These are phyloP conservation scores for Cytospora leucostoma DNA, from an alignment of 2,329 filamentous ascomycete species.

Conservation along the genomic window DNA sequence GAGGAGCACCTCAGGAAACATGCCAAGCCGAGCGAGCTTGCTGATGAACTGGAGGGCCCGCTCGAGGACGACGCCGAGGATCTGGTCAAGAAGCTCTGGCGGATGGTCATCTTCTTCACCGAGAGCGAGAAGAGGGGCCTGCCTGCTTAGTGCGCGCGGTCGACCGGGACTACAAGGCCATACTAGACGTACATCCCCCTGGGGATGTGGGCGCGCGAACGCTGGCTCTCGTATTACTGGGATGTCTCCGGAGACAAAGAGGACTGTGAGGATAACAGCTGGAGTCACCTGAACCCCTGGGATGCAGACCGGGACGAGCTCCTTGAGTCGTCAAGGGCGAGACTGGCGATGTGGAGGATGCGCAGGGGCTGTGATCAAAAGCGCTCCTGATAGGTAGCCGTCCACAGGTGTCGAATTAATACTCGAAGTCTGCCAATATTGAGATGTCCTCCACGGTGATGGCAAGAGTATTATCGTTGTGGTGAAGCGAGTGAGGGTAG, in stretches of 20 bases:
- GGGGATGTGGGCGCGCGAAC: background rate
- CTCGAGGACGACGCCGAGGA: slow-evolving; percentile 94
- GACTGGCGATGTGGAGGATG: background rate
- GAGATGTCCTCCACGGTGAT: background rate
- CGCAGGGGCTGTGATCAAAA: background rate
- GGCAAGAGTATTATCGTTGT: background rate
- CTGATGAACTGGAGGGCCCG: slow-evolving; percentile 83
- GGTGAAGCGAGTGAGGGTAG: background rate
- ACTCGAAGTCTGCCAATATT: background rate
- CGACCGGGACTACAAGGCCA: background rate
- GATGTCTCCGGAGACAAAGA: slow-evolving; percentile 5
- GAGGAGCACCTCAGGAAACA: slow-evolving; percentile 81
- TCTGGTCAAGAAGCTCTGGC: slow-evolving; percentile 94
- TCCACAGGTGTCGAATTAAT: background rate
- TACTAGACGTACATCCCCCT: background rate
- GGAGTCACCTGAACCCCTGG: background rate
- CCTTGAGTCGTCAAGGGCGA: background rate
- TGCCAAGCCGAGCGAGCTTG: slow-evolving; percentile 74
- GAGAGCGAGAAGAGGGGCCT: slow-evolving; percentile 91
- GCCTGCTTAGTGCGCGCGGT: slow-evolving; percentile 53
- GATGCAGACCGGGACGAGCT: background rate
- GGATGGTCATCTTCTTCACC: slow-evolving; percentile 97
- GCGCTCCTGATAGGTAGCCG: background rate
- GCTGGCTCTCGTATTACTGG: slow-evolving; percentile 14
- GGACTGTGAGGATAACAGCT: background rate